These are phyloP conservation scores for Trichosporon sp. DNA, from an alignment of 1,284 basidiomycete species.

Conservation along the genomic window DNA sequence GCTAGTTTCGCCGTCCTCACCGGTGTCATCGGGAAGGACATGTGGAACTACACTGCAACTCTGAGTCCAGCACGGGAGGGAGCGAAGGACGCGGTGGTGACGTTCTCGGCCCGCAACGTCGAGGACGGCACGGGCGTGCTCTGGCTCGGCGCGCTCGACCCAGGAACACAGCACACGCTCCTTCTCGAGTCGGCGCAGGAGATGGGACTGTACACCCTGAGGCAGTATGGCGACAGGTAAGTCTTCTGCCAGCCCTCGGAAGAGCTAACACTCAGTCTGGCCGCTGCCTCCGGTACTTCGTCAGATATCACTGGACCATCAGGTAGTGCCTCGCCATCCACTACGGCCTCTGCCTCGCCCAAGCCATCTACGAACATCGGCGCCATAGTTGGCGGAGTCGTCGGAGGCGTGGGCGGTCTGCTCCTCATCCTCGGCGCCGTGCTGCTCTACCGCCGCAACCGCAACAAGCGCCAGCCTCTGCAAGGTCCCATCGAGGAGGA, in stretches of 20 bases:
- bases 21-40: background rate
- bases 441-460: no score
- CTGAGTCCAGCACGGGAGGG: background rate
- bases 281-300: no score
- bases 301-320: background rate
- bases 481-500: background rate
- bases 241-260: background rate
- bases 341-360: no score
- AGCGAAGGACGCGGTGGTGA: background rate
- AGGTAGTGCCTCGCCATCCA: background rate
- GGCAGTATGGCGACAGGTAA: background rate
- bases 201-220: background rate
- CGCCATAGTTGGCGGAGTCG: background rate
- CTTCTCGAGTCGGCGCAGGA: background rate
- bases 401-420: background rate
- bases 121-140: background rate
- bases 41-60: background rate
- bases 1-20: background rate
- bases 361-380: background rate
- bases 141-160: background rate
- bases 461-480: background rate
- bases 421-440: background rate
- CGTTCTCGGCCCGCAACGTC: background rate
- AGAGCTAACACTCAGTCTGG: background rate
- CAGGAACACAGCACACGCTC: background rate